These are phyloP conservation scores for Termitomyces sp. DNA, from an alignment of 768 basidiomycete species.

Conservation along the genomic window DNA sequence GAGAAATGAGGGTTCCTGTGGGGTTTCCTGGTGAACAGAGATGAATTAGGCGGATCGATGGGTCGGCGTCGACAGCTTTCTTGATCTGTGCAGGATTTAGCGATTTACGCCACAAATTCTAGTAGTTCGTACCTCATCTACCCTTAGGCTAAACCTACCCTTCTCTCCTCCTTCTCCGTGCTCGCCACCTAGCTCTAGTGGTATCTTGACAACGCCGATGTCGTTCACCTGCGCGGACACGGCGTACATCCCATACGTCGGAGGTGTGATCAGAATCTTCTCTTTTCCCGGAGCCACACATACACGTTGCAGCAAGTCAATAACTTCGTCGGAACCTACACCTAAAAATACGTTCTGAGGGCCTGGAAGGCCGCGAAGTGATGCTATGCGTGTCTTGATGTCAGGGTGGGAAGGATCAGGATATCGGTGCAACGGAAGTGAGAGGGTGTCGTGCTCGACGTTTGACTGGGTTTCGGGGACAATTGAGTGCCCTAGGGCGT, in stretches of 20 bases:
- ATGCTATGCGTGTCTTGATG: constrained; percentile 75
- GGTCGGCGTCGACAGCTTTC: constrained; percentile 60
- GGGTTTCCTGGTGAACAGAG: constrained; percentile 98
- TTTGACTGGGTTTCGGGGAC: constrained; percentile 25
- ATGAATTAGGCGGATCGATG: constrained; percentile 86
- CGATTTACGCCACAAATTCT: background rate
- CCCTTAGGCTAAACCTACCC: constrained; percentile 69
- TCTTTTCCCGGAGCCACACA: constrained; percentile 78
- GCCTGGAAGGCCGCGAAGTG: constrained; percentile 64
- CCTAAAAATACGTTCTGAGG: constrained; percentile 82
- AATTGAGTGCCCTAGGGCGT: constrained; percentile 87
- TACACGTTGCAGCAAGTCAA: constrained; percentile 90
- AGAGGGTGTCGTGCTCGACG: constrained; percentile 34
- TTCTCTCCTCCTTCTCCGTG: constrained; percentile 70
- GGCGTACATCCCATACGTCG: constrained; percentile 97
- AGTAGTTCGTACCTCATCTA: constrained; percentile 59
- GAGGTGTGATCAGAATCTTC: constrained; percentile 85
- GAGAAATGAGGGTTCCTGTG: constrained; percentile 82
- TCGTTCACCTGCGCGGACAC: constrained; percentile 97
- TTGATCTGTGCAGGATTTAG: constrained; percentile 53
- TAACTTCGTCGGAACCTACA: constrained; percentile 95
- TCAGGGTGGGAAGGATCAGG: constrained; percentile 85
- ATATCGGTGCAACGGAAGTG: constrained; percentile 79
- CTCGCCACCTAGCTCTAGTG: constrained; percentile 54
- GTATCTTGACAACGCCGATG: constrained; percentile 73